phyloP scores from a whole-genome alignment of 306 rosid species.

The Carpinus viminea region DNA sequence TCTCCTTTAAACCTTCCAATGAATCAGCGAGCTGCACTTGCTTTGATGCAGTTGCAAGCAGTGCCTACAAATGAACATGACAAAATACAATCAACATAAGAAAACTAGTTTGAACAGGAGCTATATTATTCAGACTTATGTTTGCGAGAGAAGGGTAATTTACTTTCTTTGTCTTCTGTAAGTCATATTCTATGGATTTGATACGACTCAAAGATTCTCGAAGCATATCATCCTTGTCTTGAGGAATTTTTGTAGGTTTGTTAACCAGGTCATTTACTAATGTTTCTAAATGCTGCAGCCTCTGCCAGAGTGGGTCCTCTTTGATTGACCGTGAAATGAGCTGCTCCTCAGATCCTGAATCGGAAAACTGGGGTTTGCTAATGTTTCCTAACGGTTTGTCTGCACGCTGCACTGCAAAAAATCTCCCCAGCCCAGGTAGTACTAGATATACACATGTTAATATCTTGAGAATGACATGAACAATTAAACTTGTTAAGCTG shows the following conservation, averaged over 20 bases:
- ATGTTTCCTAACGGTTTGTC: conserved; percentile 30
- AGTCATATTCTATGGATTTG: conserved; percentile 79
- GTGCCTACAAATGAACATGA: conserved; percentile 53
- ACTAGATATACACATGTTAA: conserved; percentile 57
- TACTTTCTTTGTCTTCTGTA: conserved; percentile 92
- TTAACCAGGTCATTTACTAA: conserved; percentile 67
- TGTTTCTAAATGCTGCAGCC: conserved; percentile 80
- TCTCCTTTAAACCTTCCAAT: conserved; percentile 64
- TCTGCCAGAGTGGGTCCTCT: conserved; percentile 69
- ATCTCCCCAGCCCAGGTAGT: conserved; percentile 47
- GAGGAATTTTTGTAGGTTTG: conserved; percentile 85
- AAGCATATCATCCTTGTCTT: conserved; percentile 87
- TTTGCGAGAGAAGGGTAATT: conserved; percentile 31
- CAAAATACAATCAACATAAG: conserved; percentile 30
- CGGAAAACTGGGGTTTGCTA: conserved; percentile 30
- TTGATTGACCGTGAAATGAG: conserved; percentile 35
- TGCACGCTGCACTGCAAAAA: conserved; percentile 30
- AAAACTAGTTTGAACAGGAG: conserved; percentile 21
- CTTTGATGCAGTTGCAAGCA: conserved; percentile 83
- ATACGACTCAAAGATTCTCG: conserved; percentile 88
- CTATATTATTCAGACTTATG: conserved; percentile 20
- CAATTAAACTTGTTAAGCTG: conserved; percentile 36
- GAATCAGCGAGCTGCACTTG: conserved; percentile 96
- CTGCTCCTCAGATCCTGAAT: conserved; percentile 53
- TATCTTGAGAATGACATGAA: conserved; percentile 50